Evolutionary conservation across 495 filamentous ascomycete species (phyloP), one percentile per base, ranked within the genome.

Genomic region (Aspergillus mulundensis): DNA sequence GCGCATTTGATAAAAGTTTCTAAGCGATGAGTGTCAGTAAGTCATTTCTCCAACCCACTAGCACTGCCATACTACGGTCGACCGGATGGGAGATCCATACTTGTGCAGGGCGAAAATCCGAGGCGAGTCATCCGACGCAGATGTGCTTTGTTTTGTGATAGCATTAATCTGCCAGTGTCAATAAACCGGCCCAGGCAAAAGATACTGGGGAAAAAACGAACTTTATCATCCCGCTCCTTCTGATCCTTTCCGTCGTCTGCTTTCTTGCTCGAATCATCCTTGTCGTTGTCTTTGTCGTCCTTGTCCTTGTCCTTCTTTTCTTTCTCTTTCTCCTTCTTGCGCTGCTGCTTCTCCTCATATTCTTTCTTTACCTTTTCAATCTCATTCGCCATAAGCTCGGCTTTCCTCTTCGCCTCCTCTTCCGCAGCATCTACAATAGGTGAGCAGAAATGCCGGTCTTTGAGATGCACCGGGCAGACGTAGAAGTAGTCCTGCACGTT

Each of bases 51-150:
- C 40, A 3, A 32, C 38, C 50, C 39, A 23, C 43, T 41, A 19
- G 30, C n/a, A 47, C 39, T 36, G 32, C 23, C 16, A 38, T 18
- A 40, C n/a, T 40, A 40, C 14, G 38, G 14, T 40, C n/a, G n/a
- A 40, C 15, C 14, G 18, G 14, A 16, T 18, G 44, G 25, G 11
- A n/a, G 56, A 36, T 61, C 15, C 80, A 38, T 75, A 95, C 90
- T 87, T 92, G 60, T 95, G 88, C 61, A 98, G 74, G 57, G 87
- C 80, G 72, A 95, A 98, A 30, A 96, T 77, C 52, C 94, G 79
- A 44, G 91, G 90, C 60, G 68, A 71, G 55, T 76, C 68, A 60
- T 79, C 75, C 18, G 66, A 32, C 20, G 70, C 65, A 5, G 64
- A 40, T 47, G 71, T 41, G 40, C 61, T 36, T 32, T 32, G 45